phyloP scores from a whole-genome alignment of 148 eudicot genomes.

The Heliamphora exappendiculata region DNA sequence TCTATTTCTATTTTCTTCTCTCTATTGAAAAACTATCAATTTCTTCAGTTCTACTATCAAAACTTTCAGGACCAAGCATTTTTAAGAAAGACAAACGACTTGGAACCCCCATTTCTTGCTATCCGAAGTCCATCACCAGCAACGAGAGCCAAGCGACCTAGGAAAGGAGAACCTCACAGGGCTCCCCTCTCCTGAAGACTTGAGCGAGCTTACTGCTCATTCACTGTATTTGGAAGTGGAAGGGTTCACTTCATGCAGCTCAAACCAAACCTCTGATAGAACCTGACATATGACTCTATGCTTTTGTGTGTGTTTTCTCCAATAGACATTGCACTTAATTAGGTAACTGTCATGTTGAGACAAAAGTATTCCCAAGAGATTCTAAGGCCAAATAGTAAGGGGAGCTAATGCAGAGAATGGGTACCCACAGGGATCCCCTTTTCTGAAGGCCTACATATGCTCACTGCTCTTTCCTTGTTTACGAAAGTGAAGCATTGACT shows the following conservation, averaged over 20 bases:
- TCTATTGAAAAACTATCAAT: not conserved
- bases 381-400: not conserved
- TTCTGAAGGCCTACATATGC: not conserved
- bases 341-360: not conserved
- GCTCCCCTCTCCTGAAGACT: constrained; percentile 21
- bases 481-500: not conserved
- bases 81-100: constrained; percentile 11
- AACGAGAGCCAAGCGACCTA: constrained; percentile 17
- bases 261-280: not conserved
- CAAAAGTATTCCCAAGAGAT: not conserved
- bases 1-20: not conserved
- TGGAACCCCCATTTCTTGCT: constrained; percentile 26
- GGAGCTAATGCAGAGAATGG: not conserved
- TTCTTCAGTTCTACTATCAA: not conserved
- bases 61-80: constrained; percentile 36
- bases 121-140: constrained; percentile 6
- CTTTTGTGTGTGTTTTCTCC: not conserved
- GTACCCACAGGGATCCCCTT: not conserved
- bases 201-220: not conserved
- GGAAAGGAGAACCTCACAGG: constrained; percentile 47
- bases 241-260: not conserved
- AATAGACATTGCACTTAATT: not conserved
- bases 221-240: not conserved
- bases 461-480: not conserved
- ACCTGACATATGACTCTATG: not conserved